phyloP scores from a whole-genome alignment of 176 grass and related monocot species.

The Hordeum vulgare region DNA sequence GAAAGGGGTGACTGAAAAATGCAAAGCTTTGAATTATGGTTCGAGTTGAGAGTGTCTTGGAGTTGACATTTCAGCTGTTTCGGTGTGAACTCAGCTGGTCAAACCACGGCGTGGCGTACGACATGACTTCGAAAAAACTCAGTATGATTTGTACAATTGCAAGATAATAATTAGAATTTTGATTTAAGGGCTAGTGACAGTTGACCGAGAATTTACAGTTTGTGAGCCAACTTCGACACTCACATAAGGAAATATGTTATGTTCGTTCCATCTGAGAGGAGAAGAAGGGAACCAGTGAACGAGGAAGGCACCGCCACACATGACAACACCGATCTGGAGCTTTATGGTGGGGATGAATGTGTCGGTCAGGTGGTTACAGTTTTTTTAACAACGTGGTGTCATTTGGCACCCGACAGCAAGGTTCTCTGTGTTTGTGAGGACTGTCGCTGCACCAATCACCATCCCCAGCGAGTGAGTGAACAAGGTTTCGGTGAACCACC shows the following conservation, averaged over 20 bases:
- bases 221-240: background rate
- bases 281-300: too few relatives aligned
- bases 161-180: too few relatives aligned
- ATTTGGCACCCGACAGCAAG: background rate
- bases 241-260: background rate
- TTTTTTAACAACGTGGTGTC: slow-evolving; percentile 14
- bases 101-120: too few relatives aligned
- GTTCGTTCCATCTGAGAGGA: too few relatives aligned
- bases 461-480: too few relatives aligned
- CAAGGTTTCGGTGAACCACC: too few relatives aligned
- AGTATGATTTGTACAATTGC: too few relatives aligned
- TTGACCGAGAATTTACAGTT: background rate
- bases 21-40: background rate
- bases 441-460: too few relatives aligned
- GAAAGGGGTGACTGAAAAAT: background rate
- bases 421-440: too few relatives aligned
- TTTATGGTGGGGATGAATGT: slow-evolving; percentile 9
- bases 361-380: slow-evolving; percentile 2
- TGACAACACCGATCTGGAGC: background rate
- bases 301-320: too few relatives aligned
- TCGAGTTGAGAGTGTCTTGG: background rate
- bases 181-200: background rate
- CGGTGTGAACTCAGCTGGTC: too few relatives aligned
- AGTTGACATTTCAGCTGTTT: background rate
- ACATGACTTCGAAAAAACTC: too few relatives aligned